Evolutionary conservation across 257 asterid genomes (phyloP).

Genomic region (Solanum phureja): DNA sequence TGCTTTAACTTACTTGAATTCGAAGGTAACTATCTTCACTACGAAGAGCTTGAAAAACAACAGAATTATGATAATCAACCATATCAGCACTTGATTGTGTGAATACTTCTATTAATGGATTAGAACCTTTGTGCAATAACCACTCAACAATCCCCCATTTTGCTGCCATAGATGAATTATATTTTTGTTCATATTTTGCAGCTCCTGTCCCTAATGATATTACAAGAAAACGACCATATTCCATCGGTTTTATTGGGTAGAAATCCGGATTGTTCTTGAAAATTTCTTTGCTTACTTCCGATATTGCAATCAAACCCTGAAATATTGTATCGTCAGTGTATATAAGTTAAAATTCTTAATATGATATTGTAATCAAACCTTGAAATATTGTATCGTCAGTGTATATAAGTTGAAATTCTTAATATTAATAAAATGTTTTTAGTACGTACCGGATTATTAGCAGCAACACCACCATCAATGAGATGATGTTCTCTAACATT

Average conservation of each 20-base stretch:
- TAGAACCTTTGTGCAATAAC: constrained; percentile 16
- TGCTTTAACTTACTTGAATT: constrained; percentile 28
- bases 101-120: constrained; percentile 29
- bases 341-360: not conserved
- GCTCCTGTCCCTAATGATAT: constrained; percentile 39
- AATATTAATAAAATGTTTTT: not conserved
- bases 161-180: constrained; percentile 12
- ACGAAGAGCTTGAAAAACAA: constrained; percentile 25
- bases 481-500: constrained; percentile 23
- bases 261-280: constrained; percentile 10
- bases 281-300: constrained; percentile 25
- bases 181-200: constrained; percentile 17
- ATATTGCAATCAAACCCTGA: constrained; percentile 38
- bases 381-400: not conserved
- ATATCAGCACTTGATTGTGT: constrained; percentile 35
- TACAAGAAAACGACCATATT: constrained; percentile 25
- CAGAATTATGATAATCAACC: constrained; percentile 34
- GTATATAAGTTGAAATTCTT: not conserved
- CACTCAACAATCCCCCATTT: constrained; percentile 36
- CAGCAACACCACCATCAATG: constrained; percentile 45
- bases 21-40: constrained; percentile 28
- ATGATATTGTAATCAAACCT: constrained; percentile 33
- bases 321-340: not conserved
- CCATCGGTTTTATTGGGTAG: constrained; percentile 10
- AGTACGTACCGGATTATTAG: constrained; percentile 50